Evolutionary conservation across 2,329 filamentous ascomycete species (phyloP), one percentile per base, ranked within the genome.

Genomic region (Aspergillus hiratsukae): DNA sequence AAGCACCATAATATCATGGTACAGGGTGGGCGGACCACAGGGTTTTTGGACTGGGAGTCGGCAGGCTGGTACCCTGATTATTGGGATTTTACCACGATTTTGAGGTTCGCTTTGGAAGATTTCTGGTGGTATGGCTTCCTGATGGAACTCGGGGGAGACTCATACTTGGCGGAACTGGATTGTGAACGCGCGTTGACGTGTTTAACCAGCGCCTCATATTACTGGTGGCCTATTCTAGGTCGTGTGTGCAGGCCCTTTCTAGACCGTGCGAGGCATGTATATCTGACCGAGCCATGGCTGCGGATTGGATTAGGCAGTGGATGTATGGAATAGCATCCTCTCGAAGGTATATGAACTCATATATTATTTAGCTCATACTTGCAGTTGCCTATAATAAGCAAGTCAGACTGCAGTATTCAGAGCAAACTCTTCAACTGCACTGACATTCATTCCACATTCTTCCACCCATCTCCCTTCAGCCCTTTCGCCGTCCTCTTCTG

Each of bases 91-190:
- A 61, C 59, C 45, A 61, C 55, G 41, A 46, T 53, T 8, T 52
- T 60, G 29, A 52, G 53, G 43, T 60, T 60, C 46, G 55, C 55
- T 4, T 23, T 3, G 41, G 50, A 57, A 40, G 53, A 62, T 14
- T 59, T 59, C 48, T 63, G 60, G 61, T 63, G 61, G 61, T 61
- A 65, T 48, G 48, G 53, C 17, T 64, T 65, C 28, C 50, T 64
- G 14, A 52, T 64, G 9, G 37, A 45, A 28, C 60, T 62, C 28
- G 56, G 63, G 14, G 58, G 61, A 2, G 57, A 25, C 27, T 8
- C 4, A 45, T 65, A 64, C 53, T 19, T 59, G 40, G 48, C 37
- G 46, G 61, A 65, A 54, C 35, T 65, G 45, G 57, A 61, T 45
- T 62, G 48, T 57, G 60, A 64, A 50, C 58, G 49, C 2, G 58